Conservation (phyloP, 75 land plant genomes). For the Sequoia sempervirens region DNA sequence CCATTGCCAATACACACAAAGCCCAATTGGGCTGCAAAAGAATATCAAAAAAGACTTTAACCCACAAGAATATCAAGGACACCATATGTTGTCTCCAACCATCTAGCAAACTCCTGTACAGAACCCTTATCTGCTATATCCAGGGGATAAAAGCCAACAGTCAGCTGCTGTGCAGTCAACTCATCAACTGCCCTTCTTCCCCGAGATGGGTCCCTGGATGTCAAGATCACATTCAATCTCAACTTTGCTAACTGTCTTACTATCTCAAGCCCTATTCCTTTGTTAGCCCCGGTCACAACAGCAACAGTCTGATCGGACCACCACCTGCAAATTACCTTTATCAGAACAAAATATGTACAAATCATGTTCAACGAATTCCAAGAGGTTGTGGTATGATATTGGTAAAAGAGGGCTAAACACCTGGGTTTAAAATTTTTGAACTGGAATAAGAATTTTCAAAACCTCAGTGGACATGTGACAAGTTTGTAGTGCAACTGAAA, state of each 20-base stretch:
- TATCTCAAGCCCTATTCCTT: conserved; percentile 56
- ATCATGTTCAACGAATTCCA: background rate
- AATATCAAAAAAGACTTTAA: background rate
- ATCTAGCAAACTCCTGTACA: conserved; percentile 27
- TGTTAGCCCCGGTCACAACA: conserved; percentile 42
- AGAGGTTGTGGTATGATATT: background rate
- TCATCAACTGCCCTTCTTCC: conserved; percentile 37
- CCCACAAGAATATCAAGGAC: conserved; percentile 56
- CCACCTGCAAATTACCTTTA: background rate
- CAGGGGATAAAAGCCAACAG: conserved; percentile 47
- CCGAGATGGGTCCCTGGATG: conserved; percentile 45
- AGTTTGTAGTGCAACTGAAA: no score
- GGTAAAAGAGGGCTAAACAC: no score
- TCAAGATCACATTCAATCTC: conserved; percentile 44
- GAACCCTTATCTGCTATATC: conserved; percentile 40
- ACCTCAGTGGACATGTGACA: no score
- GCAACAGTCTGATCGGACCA: conserved; percentile 10
- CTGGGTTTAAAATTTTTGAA: no score
- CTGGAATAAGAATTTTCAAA: no score
- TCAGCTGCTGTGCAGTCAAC: conserved; percentile 12
- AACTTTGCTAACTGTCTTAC: conserved; percentile 40
- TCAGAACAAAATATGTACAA: background rate
- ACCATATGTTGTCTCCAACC: conserved; percentile 19
- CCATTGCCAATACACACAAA: no score
- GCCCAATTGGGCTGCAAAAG: no score